Base-by-base conservation (phyloP, 1,284 basidiomycete genomes). In the Vanrija sp. region DNA sequence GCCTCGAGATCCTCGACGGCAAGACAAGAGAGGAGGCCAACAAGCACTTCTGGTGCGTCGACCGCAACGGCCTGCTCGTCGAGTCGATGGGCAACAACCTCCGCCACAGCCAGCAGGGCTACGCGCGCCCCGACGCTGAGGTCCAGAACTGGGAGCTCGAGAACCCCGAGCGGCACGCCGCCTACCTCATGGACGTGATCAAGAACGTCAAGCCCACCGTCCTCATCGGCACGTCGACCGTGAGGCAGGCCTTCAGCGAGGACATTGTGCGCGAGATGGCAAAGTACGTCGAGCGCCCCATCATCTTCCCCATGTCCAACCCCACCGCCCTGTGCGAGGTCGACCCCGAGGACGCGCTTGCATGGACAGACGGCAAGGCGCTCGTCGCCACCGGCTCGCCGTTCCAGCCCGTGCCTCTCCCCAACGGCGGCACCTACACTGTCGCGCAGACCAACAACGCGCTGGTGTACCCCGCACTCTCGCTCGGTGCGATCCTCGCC, bases 291-390 rank as follows among this genome's bases (percentile, higher is more conserved):
- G 86, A 88, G 50, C 78, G 87, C 52, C 90, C 90, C 0, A 87
- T 92, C 70, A 90, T 92, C 63, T 50, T 92, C 67, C 88, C 89
- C 12, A 79, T 92, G 64, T 88, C 86, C 49, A 93, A 93, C 74
- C 90, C 89, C 6, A 90, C 85, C 61, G 75, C 79, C 34, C 78
- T 91, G 51, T 85, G 85, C 45, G 89, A 91, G 72, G 86, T 87
- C 2, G 81, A 85, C 57, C 89, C 89, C 3, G 39, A 44, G 43
- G 83, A 73, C 54, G 61, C 61, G 5, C 51, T 62, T 14, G 47
- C 40, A 6, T 92, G 89, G 90, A 87, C 86, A 0, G 72, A 83
- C 4, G 88, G 88, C 5, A 84, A 82, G 67, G 89, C 87, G 16
- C 76, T 91, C 39, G 75, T 91, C 49, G 87, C 88, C 0, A 91